These are phyloP conservation scores for Camelina sativa DNA, from an alignment of 345 rosid species.

Conservation along the genomic window DNA sequence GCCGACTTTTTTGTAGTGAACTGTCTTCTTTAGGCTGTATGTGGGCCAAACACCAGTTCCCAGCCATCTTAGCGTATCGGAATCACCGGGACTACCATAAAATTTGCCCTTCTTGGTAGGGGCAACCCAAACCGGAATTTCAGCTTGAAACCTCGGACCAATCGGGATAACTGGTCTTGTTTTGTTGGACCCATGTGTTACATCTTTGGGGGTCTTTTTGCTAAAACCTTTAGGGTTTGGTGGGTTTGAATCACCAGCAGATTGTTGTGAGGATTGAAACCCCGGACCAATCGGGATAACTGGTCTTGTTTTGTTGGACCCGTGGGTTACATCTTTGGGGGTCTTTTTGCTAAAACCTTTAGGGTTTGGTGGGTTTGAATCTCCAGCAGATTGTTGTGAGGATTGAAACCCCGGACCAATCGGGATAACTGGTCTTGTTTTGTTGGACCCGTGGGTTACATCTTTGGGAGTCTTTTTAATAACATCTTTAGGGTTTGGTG, in stretches of 20 bases:
- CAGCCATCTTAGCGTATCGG: slow-evolving; percentile 47
- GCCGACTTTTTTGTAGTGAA: slow-evolving; percentile 41
- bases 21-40: slow-evolving; percentile 39
- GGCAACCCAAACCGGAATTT: slow-evolving; percentile 51
- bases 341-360: no score
- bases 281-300: no score
- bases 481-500: slow-evolving; percentile 13
- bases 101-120: slow-evolving; percentile 36
- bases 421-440: slow-evolving; percentile 45
- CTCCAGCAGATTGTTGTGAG: no score
- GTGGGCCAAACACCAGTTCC: slow-evolving; percentile 56
- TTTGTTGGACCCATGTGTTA: slow-evolving; percentile 7
- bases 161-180: slow-evolving; percentile 47
- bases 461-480: slow-evolving; percentile 27
- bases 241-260: slow-evolving; percentile 26
- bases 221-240: slow-evolving; percentile 22
- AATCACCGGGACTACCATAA: slow-evolving; percentile 47
- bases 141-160: slow-evolving; percentile 56
- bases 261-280: no score
- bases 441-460: slow-evolving; percentile 10
- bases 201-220: slow-evolving; percentile 25
- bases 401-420: no score
- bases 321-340: no score
- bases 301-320: no score
- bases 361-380: no score